These are phyloP conservation scores for Tuber aestivum DNA, from an alignment of 495 filamentous ascomycete genomes.

Conservation along the genomic window DNA sequence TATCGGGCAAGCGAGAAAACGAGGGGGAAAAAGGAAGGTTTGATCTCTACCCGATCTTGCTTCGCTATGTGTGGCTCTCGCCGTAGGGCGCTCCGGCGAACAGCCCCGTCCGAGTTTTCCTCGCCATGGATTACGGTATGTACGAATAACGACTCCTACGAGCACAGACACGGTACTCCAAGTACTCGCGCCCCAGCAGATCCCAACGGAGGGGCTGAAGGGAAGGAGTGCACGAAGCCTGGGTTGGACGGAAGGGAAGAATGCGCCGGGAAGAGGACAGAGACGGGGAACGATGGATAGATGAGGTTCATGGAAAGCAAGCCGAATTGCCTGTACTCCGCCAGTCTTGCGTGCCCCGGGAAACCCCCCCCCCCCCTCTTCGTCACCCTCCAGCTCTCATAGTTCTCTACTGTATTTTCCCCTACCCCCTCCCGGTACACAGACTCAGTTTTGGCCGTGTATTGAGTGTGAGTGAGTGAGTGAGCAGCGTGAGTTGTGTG, in stretches of 20 bases:
- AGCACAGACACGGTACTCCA: slow-evolving; percentile 31
- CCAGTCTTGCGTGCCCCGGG: slow-evolving; percentile 14
- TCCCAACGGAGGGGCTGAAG: slow-evolving; percentile 40
- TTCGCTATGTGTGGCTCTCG: slow-evolving; percentile 26
- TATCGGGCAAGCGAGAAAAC: background rate
- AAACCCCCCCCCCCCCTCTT: slow-evolving; percentile 14
- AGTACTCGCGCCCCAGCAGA: slow-evolving; percentile 36
- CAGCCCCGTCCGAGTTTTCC: slow-evolving; percentile 35
- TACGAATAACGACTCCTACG: slow-evolving; percentile 35
- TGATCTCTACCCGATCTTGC: slow-evolving; percentile 14
- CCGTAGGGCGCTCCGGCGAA: slow-evolving; percentile 30
- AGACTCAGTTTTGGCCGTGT: slow-evolving; percentile 6
- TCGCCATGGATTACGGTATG: slow-evolving; percentile 37
- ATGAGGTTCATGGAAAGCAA: slow-evolving; percentile 25
- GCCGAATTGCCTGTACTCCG: slow-evolving; percentile 14
- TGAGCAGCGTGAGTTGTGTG: background rate
- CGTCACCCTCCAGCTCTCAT: slow-evolving; percentile 10
- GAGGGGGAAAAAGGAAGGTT: slow-evolving; percentile 30
- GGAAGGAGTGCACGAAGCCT: slow-evolving; percentile 36
- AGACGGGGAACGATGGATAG: slow-evolving; percentile 20
- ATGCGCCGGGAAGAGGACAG: slow-evolving; percentile 33
- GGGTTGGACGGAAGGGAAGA: slow-evolving; percentile 36
- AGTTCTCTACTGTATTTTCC: background rate
- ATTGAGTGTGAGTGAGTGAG: slow-evolving; percentile 1
- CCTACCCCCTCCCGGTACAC: background rate